Conservation (phyloP, 495 filamentous ascomycete species). For the Penicillium robsamsonii region DNA sequence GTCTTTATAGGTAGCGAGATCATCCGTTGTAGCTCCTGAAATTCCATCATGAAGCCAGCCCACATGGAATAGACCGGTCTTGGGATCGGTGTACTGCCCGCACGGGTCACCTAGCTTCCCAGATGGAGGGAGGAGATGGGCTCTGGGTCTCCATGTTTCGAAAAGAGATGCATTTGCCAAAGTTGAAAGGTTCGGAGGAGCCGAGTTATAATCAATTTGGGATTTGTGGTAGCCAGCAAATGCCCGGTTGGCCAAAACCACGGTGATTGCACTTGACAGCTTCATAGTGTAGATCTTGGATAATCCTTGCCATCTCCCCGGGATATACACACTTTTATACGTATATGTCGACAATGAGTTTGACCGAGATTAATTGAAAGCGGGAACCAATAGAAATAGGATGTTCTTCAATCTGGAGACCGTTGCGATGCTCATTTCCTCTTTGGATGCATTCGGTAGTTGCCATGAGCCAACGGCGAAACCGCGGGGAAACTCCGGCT, state of each 20-base stretch:
- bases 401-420: not conserved
- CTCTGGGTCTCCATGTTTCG: conserved; percentile 23
- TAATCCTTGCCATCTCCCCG: not conserved
- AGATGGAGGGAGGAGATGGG: conserved; percentile 19
- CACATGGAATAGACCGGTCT: conserved; percentile 25
- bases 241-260: not conserved
- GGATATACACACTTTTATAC: conserved; percentile 5
- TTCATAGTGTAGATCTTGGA: conserved; percentile 1
- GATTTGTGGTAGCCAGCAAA: conserved; percentile 7
- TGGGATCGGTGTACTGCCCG: conserved; percentile 22
- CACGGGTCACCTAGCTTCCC: conserved; percentile 25
- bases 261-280: not conserved
- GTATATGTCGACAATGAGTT: not conserved
- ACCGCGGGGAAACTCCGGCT: conserved; percentile 11
- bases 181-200: conserved; percentile 22
- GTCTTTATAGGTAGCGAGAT: conserved; percentile 20
- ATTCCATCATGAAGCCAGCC: conserved; percentile 24
- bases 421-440: conserved; percentile 4
- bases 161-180: conserved; percentile 17
- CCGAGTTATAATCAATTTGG: conserved; percentile 15
- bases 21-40: conserved; percentile 16
- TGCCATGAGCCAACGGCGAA: conserved; percentile 4
- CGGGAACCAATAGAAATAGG: not conserved
- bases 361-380: not conserved
- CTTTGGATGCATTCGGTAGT: conserved; percentile 5